Conservation (phyloP, 108 stramenopile species). For the Cyclotella choctawhatcheeana region DNA sequence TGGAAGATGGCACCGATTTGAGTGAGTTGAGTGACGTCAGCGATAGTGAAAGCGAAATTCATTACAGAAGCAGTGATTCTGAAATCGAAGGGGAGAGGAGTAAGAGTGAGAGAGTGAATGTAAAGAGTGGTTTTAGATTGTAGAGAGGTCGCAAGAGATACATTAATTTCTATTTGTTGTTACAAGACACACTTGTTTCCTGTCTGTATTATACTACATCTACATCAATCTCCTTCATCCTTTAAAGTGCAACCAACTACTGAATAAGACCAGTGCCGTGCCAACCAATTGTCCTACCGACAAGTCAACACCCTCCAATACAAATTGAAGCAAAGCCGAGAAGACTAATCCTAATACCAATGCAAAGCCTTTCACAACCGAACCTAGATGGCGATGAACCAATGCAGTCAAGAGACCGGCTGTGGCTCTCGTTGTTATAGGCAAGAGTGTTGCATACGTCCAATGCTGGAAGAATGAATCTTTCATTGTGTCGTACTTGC, state of each 20-base stretch:
- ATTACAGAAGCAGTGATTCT: too few species aligned
- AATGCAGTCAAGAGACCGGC: slow-evolving; percentile 81
- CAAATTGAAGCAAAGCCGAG: slow-evolving; percentile 54
- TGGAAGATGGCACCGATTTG: too few species aligned
- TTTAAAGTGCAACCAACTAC: slow-evolving; percentile 67
- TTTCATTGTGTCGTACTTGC: neutral
- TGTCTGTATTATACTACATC: too few species aligned
- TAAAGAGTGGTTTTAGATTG: too few species aligned
- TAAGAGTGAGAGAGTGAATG: too few species aligned
- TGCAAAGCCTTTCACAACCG: slow-evolving; percentile 73
- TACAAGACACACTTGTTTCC: too few species aligned
- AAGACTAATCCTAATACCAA: slow-evolving; percentile 65
- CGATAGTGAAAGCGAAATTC: too few species aligned
- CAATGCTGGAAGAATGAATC: slow-evolving; percentile 28
- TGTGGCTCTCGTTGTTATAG: slow-evolving; percentile 54
- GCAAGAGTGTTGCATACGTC: slow-evolving; percentile 42
- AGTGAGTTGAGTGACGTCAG: too few species aligned
- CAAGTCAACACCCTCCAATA: slow-evolving; percentile 52
- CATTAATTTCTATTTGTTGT: too few species aligned
- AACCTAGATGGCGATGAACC: slow-evolving; percentile 74
- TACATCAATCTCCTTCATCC: too few species aligned
- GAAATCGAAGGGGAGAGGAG: too few species aligned
- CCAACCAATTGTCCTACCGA: slow-evolving; percentile 52
- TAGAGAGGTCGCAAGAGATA: too few species aligned
- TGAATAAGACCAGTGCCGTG: slow-evolving; percentile 54